phyloP scores from a whole-genome alignment of 1,139 yeast species.

The Pichiaceae sp. region DNA sequence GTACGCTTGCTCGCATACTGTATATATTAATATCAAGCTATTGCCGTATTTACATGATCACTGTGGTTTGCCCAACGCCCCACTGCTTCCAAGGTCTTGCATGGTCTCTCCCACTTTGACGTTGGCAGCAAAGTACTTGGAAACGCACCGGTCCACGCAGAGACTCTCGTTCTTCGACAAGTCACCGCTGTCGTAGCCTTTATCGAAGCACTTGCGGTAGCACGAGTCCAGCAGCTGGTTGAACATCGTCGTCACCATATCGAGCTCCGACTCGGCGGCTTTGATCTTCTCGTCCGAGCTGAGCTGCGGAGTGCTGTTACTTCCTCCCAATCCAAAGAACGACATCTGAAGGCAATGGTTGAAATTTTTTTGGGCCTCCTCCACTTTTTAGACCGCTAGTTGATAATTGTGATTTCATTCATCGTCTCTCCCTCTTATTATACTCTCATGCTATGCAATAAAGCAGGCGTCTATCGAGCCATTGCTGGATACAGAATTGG shows the following conservation, averaged over 20 bases:
- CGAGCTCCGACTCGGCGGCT: conserved; percentile 88
- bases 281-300: conserved; percentile 67
- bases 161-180: conserved; percentile 78
- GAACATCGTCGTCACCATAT: conserved; percentile 96
- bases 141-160: conserved; percentile 95
- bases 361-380: too few relatives aligned
- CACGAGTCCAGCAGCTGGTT: conserved; percentile 79
- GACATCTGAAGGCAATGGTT: conserved; percentile 48
- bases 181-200: conserved; percentile 65
- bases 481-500: too few relatives aligned
- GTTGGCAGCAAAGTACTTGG: conserved; percentile 93
- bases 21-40: neutral
- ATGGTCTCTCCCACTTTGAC: conserved; percentile 82
- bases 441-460: too few relatives aligned
- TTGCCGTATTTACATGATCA: conserved; percentile 3
- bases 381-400: too few relatives aligned
- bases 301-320: conserved; percentile 45
- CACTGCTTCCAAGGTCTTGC: conserved; percentile 27
- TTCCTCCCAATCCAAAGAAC: conserved; percentile 78
- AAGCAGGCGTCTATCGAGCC: too few relatives aligned
- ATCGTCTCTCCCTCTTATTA: too few relatives aligned
- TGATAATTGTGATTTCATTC: too few relatives aligned
- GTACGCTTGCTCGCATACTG: neutral
- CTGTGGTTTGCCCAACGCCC: conserved; percentile 16
- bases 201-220: conserved; percentile 75